These are phyloP conservation scores for Plenodomus tracheiphilus DNA, from an alignment of 2,329 filamentous ascomycete genomes.

Conservation along the genomic window DNA sequence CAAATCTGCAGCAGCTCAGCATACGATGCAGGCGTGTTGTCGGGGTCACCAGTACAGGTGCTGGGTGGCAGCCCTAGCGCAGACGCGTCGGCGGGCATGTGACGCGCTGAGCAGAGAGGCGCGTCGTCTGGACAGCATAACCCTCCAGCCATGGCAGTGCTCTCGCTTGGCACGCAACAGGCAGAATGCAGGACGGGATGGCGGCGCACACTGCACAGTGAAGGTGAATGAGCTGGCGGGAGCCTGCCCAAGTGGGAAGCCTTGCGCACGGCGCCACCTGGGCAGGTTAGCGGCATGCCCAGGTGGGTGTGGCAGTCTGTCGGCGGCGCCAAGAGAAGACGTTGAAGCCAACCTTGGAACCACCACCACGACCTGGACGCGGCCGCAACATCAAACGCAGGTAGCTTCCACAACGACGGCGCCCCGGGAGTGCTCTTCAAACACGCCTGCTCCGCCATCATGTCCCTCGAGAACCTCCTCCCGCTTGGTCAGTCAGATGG, in stretches of 20 bases:
- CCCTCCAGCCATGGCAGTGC: conserved; percentile 43
- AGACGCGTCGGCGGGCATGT: conserved; percentile 16
- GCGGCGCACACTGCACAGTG: conserved; percentile 23
- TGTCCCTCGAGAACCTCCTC: conserved; percentile 36
- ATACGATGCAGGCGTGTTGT: not conserved
- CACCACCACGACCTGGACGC: conserved; percentile 13
- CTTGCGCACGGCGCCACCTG: conserved; percentile 22
- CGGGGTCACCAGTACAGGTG: not conserved
- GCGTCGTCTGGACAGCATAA: conserved; percentile 38
- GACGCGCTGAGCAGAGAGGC: conserved; percentile 31
- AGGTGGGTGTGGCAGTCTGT: conserved; percentile 4
- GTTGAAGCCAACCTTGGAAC: conserved; percentile 21
- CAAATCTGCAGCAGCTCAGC: conserved; percentile 2
- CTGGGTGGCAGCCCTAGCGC: conserved; percentile 13
- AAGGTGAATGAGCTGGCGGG: conserved; percentile 4
- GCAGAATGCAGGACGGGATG: conserved; percentile 9
- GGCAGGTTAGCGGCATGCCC: no score
- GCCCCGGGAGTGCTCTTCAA: conserved; percentile 1
- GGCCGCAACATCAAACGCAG: conserved; percentile 6
- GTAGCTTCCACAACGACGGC: conserved; percentile 1
- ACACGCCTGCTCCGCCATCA: conserved; percentile 11
- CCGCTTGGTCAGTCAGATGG: conserved; percentile 29
- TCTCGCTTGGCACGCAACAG: conserved; percentile 34
- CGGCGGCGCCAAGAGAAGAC: conserved; percentile 19
- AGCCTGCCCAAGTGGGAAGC: conserved; percentile 10